phyloP scores from a whole-genome alignment of 2,329 filamentous ascomycete genomes.

The Fusarium xyrophilum region DNA sequence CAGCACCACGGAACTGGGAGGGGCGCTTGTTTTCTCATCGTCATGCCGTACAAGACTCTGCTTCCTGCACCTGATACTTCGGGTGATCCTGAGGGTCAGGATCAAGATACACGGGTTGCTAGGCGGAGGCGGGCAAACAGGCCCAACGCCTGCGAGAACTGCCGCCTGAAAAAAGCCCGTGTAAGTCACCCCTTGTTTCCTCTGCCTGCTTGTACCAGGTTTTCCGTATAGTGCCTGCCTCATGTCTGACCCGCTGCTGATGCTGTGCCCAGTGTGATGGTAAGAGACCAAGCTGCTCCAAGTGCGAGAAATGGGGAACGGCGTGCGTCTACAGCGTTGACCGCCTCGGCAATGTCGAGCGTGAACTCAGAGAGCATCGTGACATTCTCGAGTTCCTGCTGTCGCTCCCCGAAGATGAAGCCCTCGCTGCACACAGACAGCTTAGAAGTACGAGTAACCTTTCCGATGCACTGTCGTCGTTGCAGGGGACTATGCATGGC shows the following conservation, averaged over 20 bases:
- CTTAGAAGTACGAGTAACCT: background rate
- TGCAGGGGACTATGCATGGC: constrained; percentile 23
- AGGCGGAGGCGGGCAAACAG: constrained; percentile 20
- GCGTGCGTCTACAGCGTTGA: constrained; percentile 18
- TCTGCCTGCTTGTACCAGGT: background rate
- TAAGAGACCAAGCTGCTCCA: constrained; percentile 18
- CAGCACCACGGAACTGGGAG: background rate
- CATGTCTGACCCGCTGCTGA: constrained; percentile 10
- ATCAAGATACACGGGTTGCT: constrained; percentile 8
- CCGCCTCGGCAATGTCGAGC: constrained; percentile 18
- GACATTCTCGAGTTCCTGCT: constrained; percentile 19
- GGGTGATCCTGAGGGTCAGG: background rate
- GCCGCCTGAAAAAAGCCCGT: constrained; percentile 25
- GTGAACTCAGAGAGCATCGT: constrained; percentile 19
- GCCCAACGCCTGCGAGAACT: constrained; percentile 26
- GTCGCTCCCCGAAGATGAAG: constrained; percentile 11
- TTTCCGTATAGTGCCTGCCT: background rate
- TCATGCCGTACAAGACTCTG: constrained; percentile 9
- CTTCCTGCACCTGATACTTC: constrained; percentile 10
- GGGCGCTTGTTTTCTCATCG: background rate
- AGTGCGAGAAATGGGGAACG: constrained; percentile 18
- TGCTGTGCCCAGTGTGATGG: constrained; percentile 18
- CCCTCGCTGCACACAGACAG: constrained; percentile 2
- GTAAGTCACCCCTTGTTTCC: constrained; percentile 7
- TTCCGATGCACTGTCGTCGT: constrained; percentile 7